Evolutionary conservation across 192 early-diverging fungal genomes (phyloP).

Genomic region (Gryganskiella cystojenkinii): DNA sequence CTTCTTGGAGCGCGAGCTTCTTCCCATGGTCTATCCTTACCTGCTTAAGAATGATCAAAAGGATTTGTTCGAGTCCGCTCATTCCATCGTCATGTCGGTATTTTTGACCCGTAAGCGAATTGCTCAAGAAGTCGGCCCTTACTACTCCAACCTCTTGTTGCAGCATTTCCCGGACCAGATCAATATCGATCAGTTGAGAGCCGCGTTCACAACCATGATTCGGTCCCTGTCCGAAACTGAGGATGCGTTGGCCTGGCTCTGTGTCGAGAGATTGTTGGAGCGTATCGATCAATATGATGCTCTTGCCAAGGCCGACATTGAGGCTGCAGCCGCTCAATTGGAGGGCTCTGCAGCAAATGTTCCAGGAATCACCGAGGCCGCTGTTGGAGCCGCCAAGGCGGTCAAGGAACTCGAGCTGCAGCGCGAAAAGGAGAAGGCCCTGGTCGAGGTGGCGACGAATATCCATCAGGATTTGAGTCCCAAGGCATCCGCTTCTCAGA

Average conservation of each 20-base stretch:
- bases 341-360: background rate
- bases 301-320: conserved; percentile 7
- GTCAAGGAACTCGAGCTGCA: background rate
- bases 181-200: conserved; percentile 58
- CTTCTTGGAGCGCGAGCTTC: conserved; percentile 55
- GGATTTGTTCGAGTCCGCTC: conserved; percentile 62
- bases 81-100: conserved; percentile 58
- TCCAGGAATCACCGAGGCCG: background rate
- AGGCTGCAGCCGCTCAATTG: background rate
- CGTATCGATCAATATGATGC: conserved; percentile 51
- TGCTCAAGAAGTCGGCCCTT: conserved; percentile 57
- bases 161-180: conserved; percentile 58
- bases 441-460: conserved; percentile 10
- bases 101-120: conserved; percentile 59
- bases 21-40: conserved; percentile 60
- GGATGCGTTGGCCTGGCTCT: conserved; percentile 63
- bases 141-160: conserved; percentile 61
- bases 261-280: conserved; percentile 55
- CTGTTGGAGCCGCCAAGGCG: background rate
- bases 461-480: conserved; percentile 23
- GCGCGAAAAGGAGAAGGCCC: conserved; percentile 8
- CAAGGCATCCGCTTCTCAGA: conserved; percentile 12
- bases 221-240: conserved; percentile 59
- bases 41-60: conserved; percentile 48
- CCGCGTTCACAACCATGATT: conserved; percentile 62